Percentiles rank a stretch among this genome's conserved stretches.
Conservation (phyloP, 2,329 filamentous ascomycete species). For the Exophiala lecanii-corni region DNA sequence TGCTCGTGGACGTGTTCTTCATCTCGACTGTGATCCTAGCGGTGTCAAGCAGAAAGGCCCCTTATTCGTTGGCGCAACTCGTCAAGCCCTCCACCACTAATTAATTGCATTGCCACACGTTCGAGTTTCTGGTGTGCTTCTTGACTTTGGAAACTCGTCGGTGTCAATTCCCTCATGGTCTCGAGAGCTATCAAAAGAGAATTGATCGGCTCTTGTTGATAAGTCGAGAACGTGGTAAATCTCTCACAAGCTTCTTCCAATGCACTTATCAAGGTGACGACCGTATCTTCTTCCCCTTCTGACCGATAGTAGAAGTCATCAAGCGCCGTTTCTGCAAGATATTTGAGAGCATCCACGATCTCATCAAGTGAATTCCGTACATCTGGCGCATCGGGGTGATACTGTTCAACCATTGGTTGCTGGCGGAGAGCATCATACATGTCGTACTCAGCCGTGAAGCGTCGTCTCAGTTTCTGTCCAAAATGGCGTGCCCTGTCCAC, state of each 20-base stretch:
- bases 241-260: neutral
- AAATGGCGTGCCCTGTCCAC: slow-evolving; percentile 41
- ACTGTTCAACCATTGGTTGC: neutral
- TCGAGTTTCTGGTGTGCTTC: neutral
- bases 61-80: too few species aligned
- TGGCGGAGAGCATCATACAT: slow-evolving; percentile 28
- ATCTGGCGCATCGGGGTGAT: neutral
- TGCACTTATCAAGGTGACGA: neutral
- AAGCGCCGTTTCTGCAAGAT: neutral
- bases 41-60: too few species aligned
- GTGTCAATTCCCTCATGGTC: neutral
- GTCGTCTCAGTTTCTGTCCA: slow-evolving; percentile 39
- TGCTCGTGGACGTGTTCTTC: too few species aligned
- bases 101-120: neutral
- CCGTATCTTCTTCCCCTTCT: neutral
- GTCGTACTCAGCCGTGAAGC: slow-evolving; percentile 38
- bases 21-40: too few species aligned
- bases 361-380: neutral
- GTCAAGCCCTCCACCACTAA: too few species aligned
- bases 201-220: neutral
- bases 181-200: neutral
- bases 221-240: neutral
- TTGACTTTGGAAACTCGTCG: neutral
- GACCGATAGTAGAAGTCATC: neutral
- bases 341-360: neutral